Evolutionary conservation across 768 basidiomycete species (phyloP), one percentile per base, ranked within the genome.

Genomic region (Lactarius sp.): DNA sequence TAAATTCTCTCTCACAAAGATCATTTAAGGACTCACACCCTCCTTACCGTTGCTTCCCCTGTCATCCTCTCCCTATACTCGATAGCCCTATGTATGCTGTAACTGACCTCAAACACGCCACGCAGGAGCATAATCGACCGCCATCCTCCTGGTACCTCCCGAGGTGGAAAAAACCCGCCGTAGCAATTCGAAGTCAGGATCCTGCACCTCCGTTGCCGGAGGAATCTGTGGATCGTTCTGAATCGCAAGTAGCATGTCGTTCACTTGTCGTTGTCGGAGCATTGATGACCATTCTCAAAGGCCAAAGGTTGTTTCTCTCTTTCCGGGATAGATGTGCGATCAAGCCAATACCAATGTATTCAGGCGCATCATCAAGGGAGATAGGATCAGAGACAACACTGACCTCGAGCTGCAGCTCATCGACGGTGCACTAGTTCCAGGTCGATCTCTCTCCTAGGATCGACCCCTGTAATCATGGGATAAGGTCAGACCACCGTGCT

Each of bases 271-370:
- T 6, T 49, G 53, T 13, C 37, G 27, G 27, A 42, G 33, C 44
- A 20, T 18, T 22, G 47, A 22, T 33, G 16, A 16, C 6, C 16
- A 18, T 31, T 36, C 44, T 16, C 27, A 36, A 51, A 66, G 56
- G 37, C 20, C 22, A 16, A 50, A 65, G 60, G 36, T n/a, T 62
- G 31, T 50, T 65, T 37, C 49, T 39, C 53, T 51, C 59, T 22
- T 52, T 65, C 33, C 41, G 39, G 33, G 44, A 53, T 65, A 22
- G 37, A 65, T 65, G 64, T 7, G 13, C n/a, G 46, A 66, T 20
- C 65, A 59, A 37, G 52, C 52, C n/a, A 20, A 42, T 12, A 56
- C 56, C 27, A 34, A 37, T 27, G 4, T 59, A 13, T 62, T 62
- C 37, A 55, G 52, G 46, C 47, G 39, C 31, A 34, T 55, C 39